phyloP scores from a whole-genome alignment of 2,329 filamentous ascomycete species.

The Alternaria dauci region DNA sequence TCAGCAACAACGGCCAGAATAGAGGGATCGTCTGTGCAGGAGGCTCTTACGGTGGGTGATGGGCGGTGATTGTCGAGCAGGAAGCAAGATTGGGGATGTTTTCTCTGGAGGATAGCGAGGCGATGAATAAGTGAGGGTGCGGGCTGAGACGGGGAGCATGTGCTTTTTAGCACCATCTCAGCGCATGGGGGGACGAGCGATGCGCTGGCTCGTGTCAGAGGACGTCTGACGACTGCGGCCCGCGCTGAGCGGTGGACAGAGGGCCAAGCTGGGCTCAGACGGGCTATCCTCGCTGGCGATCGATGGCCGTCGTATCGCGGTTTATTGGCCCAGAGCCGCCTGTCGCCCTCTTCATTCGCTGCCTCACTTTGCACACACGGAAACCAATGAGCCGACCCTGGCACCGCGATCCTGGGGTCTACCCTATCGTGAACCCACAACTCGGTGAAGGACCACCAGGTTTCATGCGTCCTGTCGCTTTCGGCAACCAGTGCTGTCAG shows the following conservation, averaged over 20 bases:
- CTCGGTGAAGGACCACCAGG: slow-evolving; percentile 25
- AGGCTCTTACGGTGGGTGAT: slow-evolving; percentile 26
- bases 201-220: slow-evolving; percentile 47
- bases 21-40: slow-evolving; percentile 20
- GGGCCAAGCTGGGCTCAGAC: slow-evolving; percentile 35
- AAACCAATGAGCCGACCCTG: slow-evolving; percentile 20
- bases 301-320: slow-evolving; percentile 10
- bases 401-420: slow-evolving; percentile 19
- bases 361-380: slow-evolving; percentile 34
- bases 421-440: slow-evolving; percentile 31
- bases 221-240: slow-evolving; percentile 39
- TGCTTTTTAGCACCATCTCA: slow-evolving; percentile 40
- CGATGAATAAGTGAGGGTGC: slow-evolving; percentile 38
- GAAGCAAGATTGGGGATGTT: slow-evolving; percentile 19
- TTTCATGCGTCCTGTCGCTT: slow-evolving; percentile 34
- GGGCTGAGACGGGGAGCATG: slow-evolving; percentile 31
- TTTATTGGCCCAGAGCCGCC: slow-evolving; percentile 29
- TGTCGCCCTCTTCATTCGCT: slow-evolving; percentile 33
- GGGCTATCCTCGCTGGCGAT: slow-evolving; percentile 42
- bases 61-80: slow-evolving; percentile 1
- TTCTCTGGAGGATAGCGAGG: slow-evolving; percentile 32
- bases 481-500: slow-evolving; percentile 31
- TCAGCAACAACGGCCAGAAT: slow-evolving; percentile 29
- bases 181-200: slow-evolving; percentile 26
- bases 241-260: slow-evolving; percentile 31